phyloP scores from a whole-genome alignment of 345 rosid species.

The Noccaea bulbosa region DNA sequence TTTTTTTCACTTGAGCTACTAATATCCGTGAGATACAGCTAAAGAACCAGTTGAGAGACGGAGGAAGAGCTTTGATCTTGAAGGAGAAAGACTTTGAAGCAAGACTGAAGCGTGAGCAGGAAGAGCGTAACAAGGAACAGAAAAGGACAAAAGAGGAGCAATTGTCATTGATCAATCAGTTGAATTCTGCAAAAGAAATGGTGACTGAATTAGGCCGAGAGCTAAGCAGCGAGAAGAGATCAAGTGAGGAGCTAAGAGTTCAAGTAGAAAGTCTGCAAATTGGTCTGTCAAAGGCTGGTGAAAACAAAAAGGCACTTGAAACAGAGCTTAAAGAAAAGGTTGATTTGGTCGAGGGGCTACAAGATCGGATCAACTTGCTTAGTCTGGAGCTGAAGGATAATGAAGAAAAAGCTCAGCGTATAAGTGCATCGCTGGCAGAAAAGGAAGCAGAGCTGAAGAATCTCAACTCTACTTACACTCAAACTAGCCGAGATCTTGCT shows the following conservation, averaged over 20 bases:
- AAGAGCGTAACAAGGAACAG: conserved; percentile 54
- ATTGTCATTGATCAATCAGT: conserved; percentile 53
- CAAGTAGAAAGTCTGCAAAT: conserved; percentile 59
- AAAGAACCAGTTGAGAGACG: conserved; percentile 62
- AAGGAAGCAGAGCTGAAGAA: conserved; percentile 66
- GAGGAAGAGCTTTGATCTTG: conserved; percentile 59
- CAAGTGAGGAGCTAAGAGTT: conserved; percentile 54
- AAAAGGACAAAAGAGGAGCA: conserved; percentile 68
- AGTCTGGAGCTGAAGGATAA: conserved; percentile 66
- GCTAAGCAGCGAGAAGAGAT: conserved; percentile 66
- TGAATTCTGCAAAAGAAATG: conserved; percentile 64
- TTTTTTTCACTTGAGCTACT: conserved; percentile 2
- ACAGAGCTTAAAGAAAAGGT: conserved; percentile 61
- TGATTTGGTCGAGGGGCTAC: conserved; percentile 50
- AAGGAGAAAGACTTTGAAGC: conserved; percentile 64
- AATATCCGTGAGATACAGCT: conserved; percentile 52
- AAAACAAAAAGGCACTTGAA: conserved; percentile 64
- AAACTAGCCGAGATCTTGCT: conserved; percentile 57
- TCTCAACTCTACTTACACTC: conserved; percentile 49
- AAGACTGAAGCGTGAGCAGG: conserved; percentile 63
- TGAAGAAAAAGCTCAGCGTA: conserved; percentile 54
- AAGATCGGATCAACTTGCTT: conserved; percentile 61
- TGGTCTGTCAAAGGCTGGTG: conserved; percentile 56
- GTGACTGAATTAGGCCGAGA: conserved; percentile 70
- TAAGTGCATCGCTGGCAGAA: conserved; percentile 53